Base-by-base conservation (phyloP, 2,329 filamentous ascomycete species). In the Cladosporium sp. region DNA sequence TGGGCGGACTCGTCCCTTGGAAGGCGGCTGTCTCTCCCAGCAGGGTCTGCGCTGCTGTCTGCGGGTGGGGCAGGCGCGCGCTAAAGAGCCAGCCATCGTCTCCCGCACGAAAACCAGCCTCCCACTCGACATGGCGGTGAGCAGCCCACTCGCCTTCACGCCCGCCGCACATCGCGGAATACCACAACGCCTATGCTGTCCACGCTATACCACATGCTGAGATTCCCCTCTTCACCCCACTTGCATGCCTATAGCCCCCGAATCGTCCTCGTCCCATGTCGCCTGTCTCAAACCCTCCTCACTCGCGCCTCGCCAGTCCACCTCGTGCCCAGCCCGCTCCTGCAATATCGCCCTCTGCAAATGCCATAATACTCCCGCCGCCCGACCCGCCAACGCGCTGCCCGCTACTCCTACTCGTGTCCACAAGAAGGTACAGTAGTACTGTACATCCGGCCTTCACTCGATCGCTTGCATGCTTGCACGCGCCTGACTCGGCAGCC, bases 381-480 rank as follows among this genome's bases (percentile, higher is more conserved):
- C 40, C 34, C 48, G 48, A 13, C 48, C 48, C 19, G 15, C 19
- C 13, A 51, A 37, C 24, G 15, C 40, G 4, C 42, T 44, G 40
- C 40, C 22, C 40, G 25, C 40, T 28, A 20, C 22, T 25, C 40
- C 22, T n/a, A 28, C 42, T 28, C 42, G 22, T 28, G 42, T 45
- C 42, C 24, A 5, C 8, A 10, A 32, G 28, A 10, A 32, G 28
- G 8, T 32, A 32, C 28, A 32, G 28, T 32, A 32, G 28, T 32
- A n/a, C n/a, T n/a, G n/a, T n/a, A 32, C 28, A 32, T 2, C 28
- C 28, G 28, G 28, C 28, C 28, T 32, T 51, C 42, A n/a, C 40
- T 37, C 52, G 52, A 55, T 55, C 52, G 40, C 52, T 32, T 37
- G 52, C 40, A 55, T 47, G 28, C 52, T 32, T 37, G 52, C 40